Percentiles rank a stretch among this genome's conserved stretches.
These are phyloP conservation scores for Xylaria curta DNA, from an alignment of 495 filamentous ascomycete genomes.

Conservation along the genomic window DNA sequence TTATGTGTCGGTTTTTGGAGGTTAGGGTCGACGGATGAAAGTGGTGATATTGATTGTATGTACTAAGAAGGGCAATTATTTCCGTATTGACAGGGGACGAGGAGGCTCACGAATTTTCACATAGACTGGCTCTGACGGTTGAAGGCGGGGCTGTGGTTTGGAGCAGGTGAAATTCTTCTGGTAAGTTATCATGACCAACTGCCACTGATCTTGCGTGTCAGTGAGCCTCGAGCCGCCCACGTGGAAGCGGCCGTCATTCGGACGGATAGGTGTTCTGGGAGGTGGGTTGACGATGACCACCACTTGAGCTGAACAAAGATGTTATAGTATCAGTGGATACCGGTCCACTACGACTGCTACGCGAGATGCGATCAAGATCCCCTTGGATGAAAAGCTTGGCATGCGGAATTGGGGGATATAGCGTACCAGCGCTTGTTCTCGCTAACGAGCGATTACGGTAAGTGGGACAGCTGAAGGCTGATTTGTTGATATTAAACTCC, in stretches of 20 bases:
- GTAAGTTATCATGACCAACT: neutral
- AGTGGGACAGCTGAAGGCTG: constrained; percentile 6
- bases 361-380: constrained; percentile 23
- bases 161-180: neutral
- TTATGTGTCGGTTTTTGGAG: neutral
- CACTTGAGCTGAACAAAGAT: constrained; percentile 17
- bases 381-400: constrained; percentile 23
- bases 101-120: neutral
- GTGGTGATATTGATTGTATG: neutral
- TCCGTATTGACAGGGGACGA: neutral
- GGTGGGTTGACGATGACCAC: constrained; percentile 1
- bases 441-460: constrained; percentile 15
- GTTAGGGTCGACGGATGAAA: constrained; percentile 6
- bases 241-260: constrained; percentile 3
- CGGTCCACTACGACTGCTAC: constrained; percentile 17
- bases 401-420: constrained; percentile 15
- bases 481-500: neutral
- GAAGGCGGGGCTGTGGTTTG: constrained; percentile 1
- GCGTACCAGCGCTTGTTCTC: constrained; percentile 21
- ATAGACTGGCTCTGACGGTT: neutral
- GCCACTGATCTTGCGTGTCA: constrained; percentile 5
- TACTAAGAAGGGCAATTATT: constrained; percentile 6
- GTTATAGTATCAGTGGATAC: constrained; percentile 1
- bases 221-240: constrained; percentile 6
- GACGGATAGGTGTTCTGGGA: neutral